Evolutionary conservation across 2,329 filamentous ascomycete species (phyloP), one percentile per base, ranked within the genome.

Genomic region (Blastomyces parvus): DNA sequence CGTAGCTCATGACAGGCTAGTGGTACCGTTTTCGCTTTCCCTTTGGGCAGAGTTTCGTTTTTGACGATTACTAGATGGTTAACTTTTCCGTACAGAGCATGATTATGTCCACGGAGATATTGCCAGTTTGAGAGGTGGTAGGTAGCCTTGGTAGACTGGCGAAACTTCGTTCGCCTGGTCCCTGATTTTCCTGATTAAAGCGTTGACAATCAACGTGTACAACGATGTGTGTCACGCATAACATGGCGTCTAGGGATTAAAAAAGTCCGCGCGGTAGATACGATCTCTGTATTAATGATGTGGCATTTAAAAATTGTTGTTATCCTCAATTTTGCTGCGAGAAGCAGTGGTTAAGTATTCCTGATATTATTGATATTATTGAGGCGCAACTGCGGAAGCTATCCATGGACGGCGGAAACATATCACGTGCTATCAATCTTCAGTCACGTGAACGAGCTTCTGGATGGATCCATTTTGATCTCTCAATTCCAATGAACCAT

Each of bases 1-100:
- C 81, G 80, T 30, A 92, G 73, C 67, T 91, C 88, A 65, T 84
- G 83, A 69, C 92, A 89, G 1, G 84, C 73, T 68, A 91, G 80
- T 0, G 83, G 79, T 63, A 84, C 78, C 0, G 85, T 86, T 72
- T 88, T 89, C 64, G 72, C 67, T 65, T 36, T 22, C 11, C 3
- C 42, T 22, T 25, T 58, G 55, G 19, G 7, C 36, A 22, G 40
- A 14, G 11, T 58, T 27, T 55, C 14, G 22, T 17, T 58, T 2
- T 44, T 44, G 40, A n/a, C n/a, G n/a, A n/a, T 7, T 46, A 14
- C 13, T 14, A 13, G 14, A 13, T 7, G 25, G 38, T 46, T 58
- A 14, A 25, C 1, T 6, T 11, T 46, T 46, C 14, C 42, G 53
- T 17, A n/a, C n/a, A 57, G 33, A 57, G 33, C 17, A 55, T 33